Base-by-base conservation (phyloP, 2,329 filamentous ascomycete species). In the Fusarium heterosporum region DNA sequence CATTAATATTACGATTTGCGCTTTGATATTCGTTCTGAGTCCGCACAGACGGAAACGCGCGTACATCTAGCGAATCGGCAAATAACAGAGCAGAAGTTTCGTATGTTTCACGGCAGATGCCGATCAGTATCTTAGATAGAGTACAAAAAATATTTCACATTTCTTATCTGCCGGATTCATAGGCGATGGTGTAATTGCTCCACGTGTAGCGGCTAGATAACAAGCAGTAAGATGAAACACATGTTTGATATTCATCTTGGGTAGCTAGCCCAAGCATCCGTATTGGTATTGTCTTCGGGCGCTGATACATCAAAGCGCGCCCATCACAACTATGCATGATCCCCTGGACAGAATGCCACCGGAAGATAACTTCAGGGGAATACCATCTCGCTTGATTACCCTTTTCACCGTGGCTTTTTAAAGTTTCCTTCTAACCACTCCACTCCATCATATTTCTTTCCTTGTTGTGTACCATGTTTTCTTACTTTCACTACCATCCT, bases 401-500 rank as follows among this genome's bases (percentile, higher is more conserved):
- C 7, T 32, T 5, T 32, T 13, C 8, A 14, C 14, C 17, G 16
- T n/a, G 8, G 13, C 17, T 48, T 6, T 12, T 17, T 17, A 3
- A 3, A 26, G 25, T 9, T 16, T 3, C 11, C 12, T n/a, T 22
- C 25, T 19, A 16, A 6, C 13, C 11, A 47, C 32, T 32, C 9
- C 13, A 25, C n/a, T 9, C 10, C 8, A n/a, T 7, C 7, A 40
- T 13, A 25, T 40, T n/a, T 19, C n/a, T 13, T 45, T 45, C 26
- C 17, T 4, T 45, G 11, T 28, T 25, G 13, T 6, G 14, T 4
- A 28, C 17, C 13, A 56, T 56, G 46, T 38, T 50, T 1, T 42
- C 51, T 4, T 56, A 56, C 16, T 56, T 32, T 51, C 17, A 34
- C 13, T 56, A 56, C 17, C 22, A 51, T 12, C 53, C 53, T n/a